Base-by-base conservation (phyloP, 2,329 filamentous ascomycete genomes). In the Amesomyces nigricolor region DNA sequence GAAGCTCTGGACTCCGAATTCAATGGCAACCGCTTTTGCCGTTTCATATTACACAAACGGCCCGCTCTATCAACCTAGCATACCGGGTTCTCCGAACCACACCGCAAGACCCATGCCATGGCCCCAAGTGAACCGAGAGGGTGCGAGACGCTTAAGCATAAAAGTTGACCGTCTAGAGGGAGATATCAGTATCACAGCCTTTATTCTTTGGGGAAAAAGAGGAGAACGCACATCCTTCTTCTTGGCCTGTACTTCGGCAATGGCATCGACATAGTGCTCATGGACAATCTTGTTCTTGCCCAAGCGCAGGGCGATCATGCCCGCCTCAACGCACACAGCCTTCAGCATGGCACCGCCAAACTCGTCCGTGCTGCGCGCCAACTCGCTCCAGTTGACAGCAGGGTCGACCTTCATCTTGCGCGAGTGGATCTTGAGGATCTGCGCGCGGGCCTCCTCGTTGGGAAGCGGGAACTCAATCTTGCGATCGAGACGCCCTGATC, bases 381-480 rank as follows among this genome's bases (percentile, higher is more conserved):
- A 72, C 72, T 99, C 94, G 57, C 86, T 82, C 91, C 94, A 99
- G 79, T 99, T 99, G 68, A 99, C 88, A 53, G 80, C 86, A 52
- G 90, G 85, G 67, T 96, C 91, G 13, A 96, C 90, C 61, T 88
- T 94, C 94, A 99, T 99, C 79, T 99, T 99, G 66, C 94, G 85
- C 56, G 89, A 95, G 76, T 99, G 94, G 63, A 99, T 99, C 74
- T 91, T 91, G 64, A 99, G 77, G 72, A 99, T 99, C 75, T 99
- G 92, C 17, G 92, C 92, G 59, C 94, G 86, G 2, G 94, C 91
- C 75, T 99, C 94, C 74, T 99, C 95, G 69, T 99, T 99, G 4
- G 94, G 94, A 51, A 99, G 80, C 0, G 94, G 94, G 74, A 99
- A 99, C 73, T 99, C 94, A 67, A 97, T 97, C 79, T 97, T 97